These are phyloP conservation scores for Nitzschia putrida DNA, from an alignment of 108 stramenopile species.

Conservation along the genomic window DNA sequence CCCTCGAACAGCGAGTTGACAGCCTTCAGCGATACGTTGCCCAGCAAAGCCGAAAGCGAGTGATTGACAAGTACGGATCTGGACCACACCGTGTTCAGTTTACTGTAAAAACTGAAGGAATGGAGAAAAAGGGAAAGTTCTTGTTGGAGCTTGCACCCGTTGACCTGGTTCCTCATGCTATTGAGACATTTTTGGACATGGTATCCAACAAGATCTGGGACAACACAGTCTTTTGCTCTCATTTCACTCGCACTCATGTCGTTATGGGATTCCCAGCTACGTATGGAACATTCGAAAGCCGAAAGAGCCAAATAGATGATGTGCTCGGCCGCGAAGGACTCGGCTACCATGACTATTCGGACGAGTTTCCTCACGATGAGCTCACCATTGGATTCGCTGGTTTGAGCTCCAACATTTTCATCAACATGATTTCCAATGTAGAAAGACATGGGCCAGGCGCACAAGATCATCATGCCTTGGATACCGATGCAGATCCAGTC, in stretches of 20 bases:
- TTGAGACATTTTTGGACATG: conserved; percentile 75
- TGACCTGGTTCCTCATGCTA: conserved; percentile 68
- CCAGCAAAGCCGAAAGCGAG: conserved; percentile 36
- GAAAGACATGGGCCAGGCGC: conserved; percentile 78
- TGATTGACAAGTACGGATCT: conserved; percentile 53
- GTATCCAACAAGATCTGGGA: conserved; percentile 58
- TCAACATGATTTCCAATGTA: conserved; percentile 76
- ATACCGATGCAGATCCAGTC: conserved; percentile 86
- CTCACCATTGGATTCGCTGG: conserved; percentile 83
- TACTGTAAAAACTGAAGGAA: conserved; percentile 22
- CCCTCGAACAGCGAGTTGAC: conserved; percentile 30
- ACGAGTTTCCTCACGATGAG: conserved; percentile 57
- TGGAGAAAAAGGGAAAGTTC: conserved; percentile 25
- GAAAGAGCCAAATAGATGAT: conserved; percentile 41
- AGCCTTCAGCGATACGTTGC: conserved; percentile 31
- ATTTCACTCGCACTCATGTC: conserved; percentile 56
- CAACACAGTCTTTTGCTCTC: conserved; percentile 62
- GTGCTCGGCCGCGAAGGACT: conserved; percentile 40
- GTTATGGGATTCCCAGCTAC: conserved; percentile 52
- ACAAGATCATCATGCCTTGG: conserved; percentile 63
- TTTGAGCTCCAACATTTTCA: conserved; percentile 81
- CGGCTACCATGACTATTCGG: conserved; percentile 74
- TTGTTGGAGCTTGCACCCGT: conserved; percentile 63
- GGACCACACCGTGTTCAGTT: conserved; percentile 67
- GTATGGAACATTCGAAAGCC: conserved; percentile 20